These are phyloP conservation scores for Thelephora ganbajun DNA, from an alignment of 768 basidiomycete species.

Conservation along the genomic window DNA sequence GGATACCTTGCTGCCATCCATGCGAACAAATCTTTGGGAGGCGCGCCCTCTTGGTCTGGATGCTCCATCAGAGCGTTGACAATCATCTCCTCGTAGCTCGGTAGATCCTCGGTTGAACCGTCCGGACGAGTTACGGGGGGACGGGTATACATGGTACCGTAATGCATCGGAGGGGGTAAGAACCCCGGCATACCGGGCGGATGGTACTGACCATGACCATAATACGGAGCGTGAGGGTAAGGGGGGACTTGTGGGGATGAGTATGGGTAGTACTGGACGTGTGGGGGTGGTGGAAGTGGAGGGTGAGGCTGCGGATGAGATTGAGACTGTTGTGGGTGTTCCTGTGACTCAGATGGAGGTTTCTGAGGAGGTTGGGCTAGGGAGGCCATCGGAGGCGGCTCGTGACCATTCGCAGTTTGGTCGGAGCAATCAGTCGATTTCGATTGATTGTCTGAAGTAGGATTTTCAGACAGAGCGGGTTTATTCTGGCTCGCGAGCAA, in stretches of 20 bases:
- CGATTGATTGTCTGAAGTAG: constrained; percentile 1
- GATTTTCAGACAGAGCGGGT: constrained; percentile 3
- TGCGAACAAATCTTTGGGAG: constrained; percentile 70
- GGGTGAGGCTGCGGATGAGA: not conserved
- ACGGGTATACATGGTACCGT: constrained; percentile 2
- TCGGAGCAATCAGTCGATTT: not conserved
- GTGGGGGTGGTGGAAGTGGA: not conserved
- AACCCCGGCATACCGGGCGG: constrained; percentile 21
- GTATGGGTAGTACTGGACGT: constrained; percentile 17
- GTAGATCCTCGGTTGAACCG: constrained; percentile 38
- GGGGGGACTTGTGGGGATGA: constrained; percentile 25
- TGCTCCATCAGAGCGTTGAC: constrained; percentile 61
- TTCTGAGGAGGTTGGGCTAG: constrained; percentile 2
- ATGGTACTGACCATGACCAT: constrained; percentile 18
- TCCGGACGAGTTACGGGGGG: constrained; percentile 15
- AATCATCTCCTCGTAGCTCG: constrained; percentile 88
- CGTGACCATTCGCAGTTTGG: not conserved
- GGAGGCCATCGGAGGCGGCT: constrained; percentile 11
- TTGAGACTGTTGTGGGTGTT: constrained; percentile 3
- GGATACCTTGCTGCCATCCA: constrained; percentile 81
- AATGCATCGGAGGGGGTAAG: constrained; percentile 16
- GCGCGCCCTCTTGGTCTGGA: constrained; percentile 58
- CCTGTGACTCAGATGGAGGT: constrained; percentile 6
- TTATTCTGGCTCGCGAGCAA: constrained; percentile 24
- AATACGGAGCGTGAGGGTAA: constrained; percentile 60